Evolutionary conservation across 805 yeast species (phyloP).

Genomic region (Candida insectalens): DNA sequence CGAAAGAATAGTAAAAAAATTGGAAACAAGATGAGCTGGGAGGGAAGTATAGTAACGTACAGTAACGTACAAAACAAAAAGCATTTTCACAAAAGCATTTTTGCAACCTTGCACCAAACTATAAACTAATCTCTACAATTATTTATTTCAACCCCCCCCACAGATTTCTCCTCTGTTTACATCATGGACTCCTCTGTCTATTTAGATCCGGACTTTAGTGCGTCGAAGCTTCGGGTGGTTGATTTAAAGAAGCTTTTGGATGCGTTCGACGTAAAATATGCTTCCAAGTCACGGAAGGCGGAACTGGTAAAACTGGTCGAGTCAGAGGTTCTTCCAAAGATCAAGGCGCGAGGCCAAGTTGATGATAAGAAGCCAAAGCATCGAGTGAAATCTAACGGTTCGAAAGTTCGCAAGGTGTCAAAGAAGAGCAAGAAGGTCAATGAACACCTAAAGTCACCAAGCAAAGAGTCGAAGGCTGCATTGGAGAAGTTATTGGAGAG

Average conservation of each 20-base stretch:
- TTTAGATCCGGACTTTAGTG: constrained; percentile 44
- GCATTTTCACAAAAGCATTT: too few relatives aligned
- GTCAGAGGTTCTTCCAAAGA: constrained; percentile 5
- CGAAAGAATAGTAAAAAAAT: too few relatives aligned
- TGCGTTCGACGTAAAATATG: constrained; percentile 42
- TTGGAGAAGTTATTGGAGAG: constrained; percentile 1
- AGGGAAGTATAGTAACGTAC: too few relatives aligned
- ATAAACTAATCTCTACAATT: too few relatives aligned
- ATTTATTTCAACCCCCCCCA: too few relatives aligned
- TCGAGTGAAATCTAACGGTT: background rate
- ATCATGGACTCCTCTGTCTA: background rate
- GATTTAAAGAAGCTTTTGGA: constrained; percentile 53
- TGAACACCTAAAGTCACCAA: background rate
- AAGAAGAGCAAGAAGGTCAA: background rate
- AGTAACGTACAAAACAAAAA: too few relatives aligned
- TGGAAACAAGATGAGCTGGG: too few relatives aligned
- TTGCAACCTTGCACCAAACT: too few relatives aligned
- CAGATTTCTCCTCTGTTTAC: too few relatives aligned
- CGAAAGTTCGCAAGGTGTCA: background rate
- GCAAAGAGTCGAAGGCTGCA: background rate
- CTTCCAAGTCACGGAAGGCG: constrained; percentile 53
- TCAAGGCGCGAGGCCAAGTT: too few relatives aligned
- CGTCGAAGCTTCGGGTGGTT: constrained; percentile 48
- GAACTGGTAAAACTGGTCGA: constrained; percentile 33
- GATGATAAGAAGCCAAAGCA: too few relatives aligned